phyloP scores from a whole-genome alignment of 331 rosid genomes.

The Arachis monticola region DNA sequence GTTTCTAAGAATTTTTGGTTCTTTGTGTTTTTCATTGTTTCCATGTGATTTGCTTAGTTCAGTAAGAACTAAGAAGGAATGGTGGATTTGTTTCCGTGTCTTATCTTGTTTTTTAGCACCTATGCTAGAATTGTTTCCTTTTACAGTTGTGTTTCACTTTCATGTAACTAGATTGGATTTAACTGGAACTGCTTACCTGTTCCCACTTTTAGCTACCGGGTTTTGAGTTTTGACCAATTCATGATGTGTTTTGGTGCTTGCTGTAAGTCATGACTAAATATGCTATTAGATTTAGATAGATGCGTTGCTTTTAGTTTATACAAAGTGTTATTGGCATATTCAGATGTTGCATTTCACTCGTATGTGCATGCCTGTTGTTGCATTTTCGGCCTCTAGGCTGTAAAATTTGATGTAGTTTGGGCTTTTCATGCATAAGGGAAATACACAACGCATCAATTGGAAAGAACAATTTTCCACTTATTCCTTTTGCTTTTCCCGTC shows the following conservation, averaged over 20 bases:
- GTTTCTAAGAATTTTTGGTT: background rate
- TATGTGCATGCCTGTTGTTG: background rate
- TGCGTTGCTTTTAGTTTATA: conserved; percentile 5
- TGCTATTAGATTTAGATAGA: background rate
- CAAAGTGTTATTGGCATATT: background rate
- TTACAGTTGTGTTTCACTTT: conserved; percentile 33
- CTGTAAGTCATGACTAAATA: background rate
- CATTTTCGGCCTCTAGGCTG: background rate
- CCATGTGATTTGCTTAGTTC: conserved; percentile 21
- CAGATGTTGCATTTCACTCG: background rate
- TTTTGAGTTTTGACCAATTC: background rate
- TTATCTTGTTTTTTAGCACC: background rate
- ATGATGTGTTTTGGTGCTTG: conserved; percentile 21
- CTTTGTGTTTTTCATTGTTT: background rate
- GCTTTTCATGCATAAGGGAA: background rate
- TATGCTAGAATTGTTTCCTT: background rate
- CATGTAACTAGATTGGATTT: conserved; percentile 25
- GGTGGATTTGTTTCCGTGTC: background rate
- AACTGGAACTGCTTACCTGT: no score
- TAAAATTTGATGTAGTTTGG: background rate
- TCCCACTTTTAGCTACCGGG: background rate
- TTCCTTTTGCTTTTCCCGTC: background rate
- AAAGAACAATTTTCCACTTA: background rate
- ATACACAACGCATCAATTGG: background rate
- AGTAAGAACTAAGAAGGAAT: background rate